phyloP scores from a whole-genome alignment of 805 yeast species.

The Candida adriatica region DNA sequence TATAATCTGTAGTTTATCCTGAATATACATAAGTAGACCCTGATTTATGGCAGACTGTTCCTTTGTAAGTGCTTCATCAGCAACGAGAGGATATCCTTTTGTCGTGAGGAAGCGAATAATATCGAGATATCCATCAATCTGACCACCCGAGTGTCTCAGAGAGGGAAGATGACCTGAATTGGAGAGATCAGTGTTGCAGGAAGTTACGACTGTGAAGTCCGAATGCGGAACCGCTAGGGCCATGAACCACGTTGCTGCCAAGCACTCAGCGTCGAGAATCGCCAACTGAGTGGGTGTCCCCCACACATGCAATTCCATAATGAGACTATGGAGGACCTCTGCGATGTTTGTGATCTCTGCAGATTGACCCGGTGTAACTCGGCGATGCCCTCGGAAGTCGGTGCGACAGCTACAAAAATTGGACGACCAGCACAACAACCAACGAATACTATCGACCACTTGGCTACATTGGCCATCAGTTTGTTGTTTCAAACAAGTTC shows the following conservation, averaged over 20 bases:
- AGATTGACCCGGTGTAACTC: too few relatives aligned
- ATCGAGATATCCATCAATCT: slow-evolving; percentile 34
- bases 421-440: too few relatives aligned
- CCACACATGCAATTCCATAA: slow-evolving; percentile 44
- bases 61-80: slow-evolving; percentile 4
- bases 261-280: slow-evolving; percentile 43
- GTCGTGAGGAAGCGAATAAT: slow-evolving; percentile 29
- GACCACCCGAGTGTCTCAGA: slow-evolving; percentile 21
- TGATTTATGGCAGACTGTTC: slow-evolving; percentile 34
- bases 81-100: slow-evolving; percentile 8
- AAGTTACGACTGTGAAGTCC: slow-evolving; percentile 38
- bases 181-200: slow-evolving; percentile 52
- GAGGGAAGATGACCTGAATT: slow-evolving; percentile 45
- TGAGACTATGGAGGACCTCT: too few relatives aligned
- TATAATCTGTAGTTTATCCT: slow-evolving; percentile 36
- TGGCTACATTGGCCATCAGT: too few relatives aligned
- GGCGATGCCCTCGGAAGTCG: too few relatives aligned
- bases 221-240: slow-evolving; percentile 16
- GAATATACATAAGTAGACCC: slow-evolving; percentile 37
- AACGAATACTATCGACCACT: too few relatives aligned
- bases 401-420: too few relatives aligned
- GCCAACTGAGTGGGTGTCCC: slow-evolving; percentile 36
- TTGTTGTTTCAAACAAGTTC: background rate
- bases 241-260: slow-evolving; percentile 42
- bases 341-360: too few relatives aligned